Evolutionary conservation across 2,329 filamentous ascomycete species (phyloP).

Genomic region (Alternaria panax): DNA sequence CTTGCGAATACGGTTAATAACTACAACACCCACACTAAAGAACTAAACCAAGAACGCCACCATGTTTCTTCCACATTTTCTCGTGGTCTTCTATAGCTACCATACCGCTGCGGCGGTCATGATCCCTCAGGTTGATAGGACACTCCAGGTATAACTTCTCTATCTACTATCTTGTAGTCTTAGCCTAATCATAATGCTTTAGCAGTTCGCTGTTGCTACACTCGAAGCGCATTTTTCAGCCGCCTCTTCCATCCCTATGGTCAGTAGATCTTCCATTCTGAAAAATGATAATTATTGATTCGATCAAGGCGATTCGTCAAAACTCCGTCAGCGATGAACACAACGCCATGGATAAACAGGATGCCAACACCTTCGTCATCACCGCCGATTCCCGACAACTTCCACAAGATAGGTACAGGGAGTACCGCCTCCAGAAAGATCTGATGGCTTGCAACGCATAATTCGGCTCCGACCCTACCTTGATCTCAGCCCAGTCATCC

Average conservation of each 20-base stretch:
- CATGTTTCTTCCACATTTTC: neutral
- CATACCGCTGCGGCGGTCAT: neutral
- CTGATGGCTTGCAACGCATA: neutral
- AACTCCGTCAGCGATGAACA: neutral
- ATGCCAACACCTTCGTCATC: neutral
- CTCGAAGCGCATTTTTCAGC: neutral
- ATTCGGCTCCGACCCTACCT: neutral
- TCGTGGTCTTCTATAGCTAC: neutral
- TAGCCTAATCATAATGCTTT: neutral
- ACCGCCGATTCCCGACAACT: neutral
- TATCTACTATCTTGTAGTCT: neutral
- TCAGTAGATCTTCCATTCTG: neutral
- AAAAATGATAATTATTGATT: neutral
- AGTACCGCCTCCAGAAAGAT: neutral
- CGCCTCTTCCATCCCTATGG: neutral
- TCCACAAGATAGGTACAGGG: neutral
- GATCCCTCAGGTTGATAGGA: neutral
- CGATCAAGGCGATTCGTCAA: neutral
- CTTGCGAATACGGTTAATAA: neutral
- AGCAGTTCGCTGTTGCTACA: neutral
- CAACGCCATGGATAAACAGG: neutral
- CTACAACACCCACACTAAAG: neutral
- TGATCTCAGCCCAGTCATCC: neutral
- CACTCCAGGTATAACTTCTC: neutral
- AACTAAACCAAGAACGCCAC: too few relatives aligned